Base-by-base conservation (phyloP, 768 basidiomycete species). In the Suillus alpinus region DNA sequence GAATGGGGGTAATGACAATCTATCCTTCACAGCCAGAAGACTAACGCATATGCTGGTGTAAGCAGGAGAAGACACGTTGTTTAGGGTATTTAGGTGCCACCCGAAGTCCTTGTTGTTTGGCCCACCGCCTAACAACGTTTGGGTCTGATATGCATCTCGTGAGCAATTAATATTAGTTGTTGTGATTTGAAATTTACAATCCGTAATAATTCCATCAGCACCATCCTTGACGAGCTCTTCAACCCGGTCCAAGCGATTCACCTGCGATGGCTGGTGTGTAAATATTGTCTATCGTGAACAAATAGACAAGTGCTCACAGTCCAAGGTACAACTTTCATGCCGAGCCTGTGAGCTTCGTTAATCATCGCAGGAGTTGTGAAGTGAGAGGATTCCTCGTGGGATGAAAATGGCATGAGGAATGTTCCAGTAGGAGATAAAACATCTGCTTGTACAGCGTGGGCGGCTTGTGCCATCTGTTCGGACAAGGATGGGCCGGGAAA, bases 171-270 rank as follows among this genome's bases (percentile, higher is more conserved):
- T 20, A 18, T 26, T 6, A 47, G 6, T 29, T 7, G 9, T 43
- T 37, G 26, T 14, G 43, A 29, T 4, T 26, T 29, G 13, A 39
- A 13, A 61, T 78, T 14, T 61, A 81, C 80, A 90, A 68, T 93
- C 91, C 5, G 89, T 85, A 66, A 93, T 92, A 59, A 93, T 83
- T 0, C 90, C 91, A 69, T 92, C 91, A 0, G 85, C 86, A 3
- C 83, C 83, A 76, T 80, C 82, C 16, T 78, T 78, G 37, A 86
- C 58, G 44, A 92, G 68, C 63, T 86, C 78, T n/a, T 88, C 84
- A 2, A 83, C 81, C 40, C 85, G 75, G 65, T 83, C 85, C 59
- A 89, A 74, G 20, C 78, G 75, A 68, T 92, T 85, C 61, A 88
- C 80, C 88, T 90, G 67, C 6, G 52, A 46, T 37, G 12, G 13